These are phyloP conservation scores for Cyberlindnera amylophila DNA, from an alignment of 805 yeast genomes.

Conservation along the genomic window DNA sequence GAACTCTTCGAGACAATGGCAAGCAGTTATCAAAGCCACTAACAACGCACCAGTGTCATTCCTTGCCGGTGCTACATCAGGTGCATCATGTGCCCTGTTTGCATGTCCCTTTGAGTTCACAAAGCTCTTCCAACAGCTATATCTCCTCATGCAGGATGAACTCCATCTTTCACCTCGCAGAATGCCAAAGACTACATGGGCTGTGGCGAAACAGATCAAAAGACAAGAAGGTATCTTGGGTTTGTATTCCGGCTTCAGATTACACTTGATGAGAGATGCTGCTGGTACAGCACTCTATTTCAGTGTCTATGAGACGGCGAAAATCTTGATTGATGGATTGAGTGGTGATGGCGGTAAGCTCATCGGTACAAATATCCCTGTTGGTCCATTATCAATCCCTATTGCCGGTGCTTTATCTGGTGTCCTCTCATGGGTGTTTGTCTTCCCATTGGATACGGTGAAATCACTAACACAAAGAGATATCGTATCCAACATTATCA, in stretches of 20 bases:
- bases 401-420: slow-evolving; percentile 82
- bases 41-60: slow-evolving; percentile 45
- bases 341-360: slow-evolving; percentile 28
- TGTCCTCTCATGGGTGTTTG: slow-evolving; percentile 64
- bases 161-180: slow-evolving; percentile 30
- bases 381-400: slow-evolving; percentile 45
- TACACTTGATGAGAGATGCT: slow-evolving; percentile 66
- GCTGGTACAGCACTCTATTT: slow-evolving; percentile 71
- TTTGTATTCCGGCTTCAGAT: slow-evolving; percentile 68
- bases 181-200: slow-evolving; percentile 35
- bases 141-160: slow-evolving; percentile 33
- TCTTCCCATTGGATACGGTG: slow-evolving; percentile 79
- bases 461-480: slow-evolving; percentile 76
- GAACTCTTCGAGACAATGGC: slow-evolving; percentile 8
- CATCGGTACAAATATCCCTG: slow-evolving; percentile 29
- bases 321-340: slow-evolving; percentile 39
- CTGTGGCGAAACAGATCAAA: slow-evolving; percentile 51
- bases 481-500: slow-evolving; percentile 60
- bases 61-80: slow-evolving; percentile 62
- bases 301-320: slow-evolving; percentile 70
- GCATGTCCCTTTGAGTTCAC: slow-evolving; percentile 87
- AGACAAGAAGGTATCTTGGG: slow-evolving; percentile 58
- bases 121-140: slow-evolving; percentile 75
- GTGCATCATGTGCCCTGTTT: slow-evolving; percentile 56
- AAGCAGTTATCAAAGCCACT: slow-evolving; percentile 20